Base-by-base conservation (phyloP, 345 rosid species). In the Bruguiera parviflora region DNA sequence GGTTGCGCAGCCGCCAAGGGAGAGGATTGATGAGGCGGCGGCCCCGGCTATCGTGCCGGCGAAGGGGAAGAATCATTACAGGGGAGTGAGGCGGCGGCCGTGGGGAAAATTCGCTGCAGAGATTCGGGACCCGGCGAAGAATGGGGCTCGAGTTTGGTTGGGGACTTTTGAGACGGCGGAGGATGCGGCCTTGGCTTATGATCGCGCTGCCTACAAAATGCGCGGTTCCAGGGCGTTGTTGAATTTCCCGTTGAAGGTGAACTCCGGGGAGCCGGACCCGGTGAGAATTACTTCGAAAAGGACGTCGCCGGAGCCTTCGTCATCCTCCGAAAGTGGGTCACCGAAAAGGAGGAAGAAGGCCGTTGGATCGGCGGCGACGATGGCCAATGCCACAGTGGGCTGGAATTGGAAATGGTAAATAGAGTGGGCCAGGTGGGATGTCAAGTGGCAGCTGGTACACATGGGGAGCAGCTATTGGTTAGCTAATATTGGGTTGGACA, bases 31-130 rank as follows among this genome's bases (percentile, higher is more conserved):
- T 47, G 24, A 9, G 59, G 29, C 10, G 18, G 6, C 16, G 16
- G 25, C 28, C 3, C 67, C 77, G 46, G 75, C 72, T 61, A 84
- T 39, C 69, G 85, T 61, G 5, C 83, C 75, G 65, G 39, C 73
- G 28, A 85, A 79, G 82, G 96, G 89, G 53, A 15, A 22, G 57
- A 92, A 85, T 80, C 99, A 90, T 61, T 96, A 87, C 62, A 82
- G 98, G 57, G 99, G 99, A 13, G 99, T 96, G 53, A 90, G 99
- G 77, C 96, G 85, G 78, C 75, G 99, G 77, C 99, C 99, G 62
- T 96, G 99, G 99, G 99, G 99, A 65, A 96, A 90, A 68, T 96
- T 87, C 73, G 99, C 98, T 25, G 96, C 98, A 43, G 99, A 96
- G 92, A 96, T 96, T 19, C 81, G 99, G 1, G 99, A 96, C 72